These are phyloP conservation scores for Rhizophagus sp. DNA, from an alignment of 192 early-diverging fungal species.

Conservation along the genomic window DNA sequence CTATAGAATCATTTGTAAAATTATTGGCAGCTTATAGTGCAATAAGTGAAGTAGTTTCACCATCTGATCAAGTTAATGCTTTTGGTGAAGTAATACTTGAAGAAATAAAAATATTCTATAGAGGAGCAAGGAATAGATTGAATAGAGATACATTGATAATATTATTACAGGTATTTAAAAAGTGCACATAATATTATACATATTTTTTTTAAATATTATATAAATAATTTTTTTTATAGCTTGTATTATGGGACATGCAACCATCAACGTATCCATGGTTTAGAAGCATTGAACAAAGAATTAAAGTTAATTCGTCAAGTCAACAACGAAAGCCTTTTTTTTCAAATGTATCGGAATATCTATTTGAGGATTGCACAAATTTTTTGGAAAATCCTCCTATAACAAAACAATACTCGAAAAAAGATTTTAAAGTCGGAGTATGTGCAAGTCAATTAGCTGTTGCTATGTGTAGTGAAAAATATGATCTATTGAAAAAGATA, in stretches of 20 bases:
- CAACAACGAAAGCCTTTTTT: constrained; percentile 37
- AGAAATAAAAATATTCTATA: constrained; percentile 36
- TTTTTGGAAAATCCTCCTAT: constrained; percentile 36
- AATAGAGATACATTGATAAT: constrained; percentile 43
- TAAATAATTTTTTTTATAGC: constrained; percentile 22
- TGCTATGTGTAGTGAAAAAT: constrained; percentile 35
- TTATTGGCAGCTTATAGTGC: constrained; percentile 40
- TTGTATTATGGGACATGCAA: constrained; percentile 43
- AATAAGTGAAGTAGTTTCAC: constrained; percentile 31
- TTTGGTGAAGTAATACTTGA: constrained; percentile 48
- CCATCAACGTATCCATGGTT: constrained; percentile 33
- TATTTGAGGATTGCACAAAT: constrained; percentile 34
- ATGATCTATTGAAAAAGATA: constrained; percentile 30
- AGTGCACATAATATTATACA: not conserved
- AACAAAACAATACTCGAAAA: constrained; percentile 39
- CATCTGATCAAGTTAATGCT: constrained; percentile 28
- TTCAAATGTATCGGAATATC: constrained; percentile 32
- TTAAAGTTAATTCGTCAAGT: constrained; percentile 1
- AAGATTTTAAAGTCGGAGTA: constrained; percentile 44
- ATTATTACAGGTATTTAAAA: constrained; percentile 38
- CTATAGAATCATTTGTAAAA: constrained; percentile 40
- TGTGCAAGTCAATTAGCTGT: constrained; percentile 38
- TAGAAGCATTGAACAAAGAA: constrained; percentile 36
- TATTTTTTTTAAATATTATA: too few relatives aligned
- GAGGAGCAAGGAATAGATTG: constrained; percentile 20